Conservation (phyloP, 2,329 filamentous ascomycete species). For the Elsinoe australis region DNA sequence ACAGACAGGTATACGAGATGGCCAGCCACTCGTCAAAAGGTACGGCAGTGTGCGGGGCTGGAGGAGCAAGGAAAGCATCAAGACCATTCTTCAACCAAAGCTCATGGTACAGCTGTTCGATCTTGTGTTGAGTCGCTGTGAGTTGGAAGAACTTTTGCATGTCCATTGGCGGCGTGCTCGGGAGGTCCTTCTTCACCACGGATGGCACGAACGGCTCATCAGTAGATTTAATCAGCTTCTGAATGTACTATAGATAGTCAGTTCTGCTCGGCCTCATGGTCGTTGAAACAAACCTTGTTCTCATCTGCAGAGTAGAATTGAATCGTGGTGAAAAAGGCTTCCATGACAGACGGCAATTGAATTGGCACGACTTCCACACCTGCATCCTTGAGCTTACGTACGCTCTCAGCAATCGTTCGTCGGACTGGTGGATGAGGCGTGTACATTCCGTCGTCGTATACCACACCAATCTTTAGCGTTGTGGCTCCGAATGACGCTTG, state of each 20-base stretch:
- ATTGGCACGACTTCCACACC: conserved; percentile 21
- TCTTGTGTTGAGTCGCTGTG: conserved; percentile 19
- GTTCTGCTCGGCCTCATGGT: background rate
- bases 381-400: conserved; percentile 18
- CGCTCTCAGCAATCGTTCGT: conserved; percentile 21
- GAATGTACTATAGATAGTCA: conserved; percentile 16
- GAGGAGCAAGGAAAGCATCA: conserved; percentile 23
- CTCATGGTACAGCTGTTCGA: conserved; percentile 21
- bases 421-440: conserved; percentile 23
- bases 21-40: conserved; percentile 24
- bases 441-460: conserved; percentile 22
- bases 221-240: conserved; percentile 20
- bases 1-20: conserved; percentile 21
- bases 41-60: conserved; percentile 22
- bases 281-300: conserved; percentile 18
- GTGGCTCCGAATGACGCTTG: conserved; percentile 12
- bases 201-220: conserved; percentile 22
- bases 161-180: conserved; percentile 20
- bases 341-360: conserved; percentile 20
- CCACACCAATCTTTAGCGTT: conserved; percentile 23
- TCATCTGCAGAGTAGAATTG: conserved; percentile 21
- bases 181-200: conserved; percentile 23
- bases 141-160: conserved; percentile 21
- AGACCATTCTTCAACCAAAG: conserved; percentile 21
- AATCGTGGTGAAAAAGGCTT: conserved; percentile 19